Evolutionary conservation across 2,329 filamentous ascomycete species (phyloP).

Genomic region (Calonectria crousiana): DNA sequence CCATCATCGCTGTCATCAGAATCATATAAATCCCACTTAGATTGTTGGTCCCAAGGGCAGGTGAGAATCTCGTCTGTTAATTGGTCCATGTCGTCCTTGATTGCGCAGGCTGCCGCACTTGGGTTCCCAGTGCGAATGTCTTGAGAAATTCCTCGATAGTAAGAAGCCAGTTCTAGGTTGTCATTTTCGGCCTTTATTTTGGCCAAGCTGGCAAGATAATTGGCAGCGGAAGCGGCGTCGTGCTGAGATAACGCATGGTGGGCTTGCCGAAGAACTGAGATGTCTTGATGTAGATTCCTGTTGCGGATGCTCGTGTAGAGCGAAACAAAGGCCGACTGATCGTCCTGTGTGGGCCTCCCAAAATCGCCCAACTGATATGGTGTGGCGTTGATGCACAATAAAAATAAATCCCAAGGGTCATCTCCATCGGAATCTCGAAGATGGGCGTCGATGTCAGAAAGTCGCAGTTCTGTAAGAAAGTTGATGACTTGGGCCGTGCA

Average conservation of each 20-base stretch:
- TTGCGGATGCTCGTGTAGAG: background rate
- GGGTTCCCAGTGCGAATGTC: background rate
- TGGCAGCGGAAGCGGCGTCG: background rate
- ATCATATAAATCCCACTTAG: background rate
- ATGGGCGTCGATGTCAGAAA: background rate
- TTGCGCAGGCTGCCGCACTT: background rate
- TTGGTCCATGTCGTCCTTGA: background rate
- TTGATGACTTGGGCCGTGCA: background rate
- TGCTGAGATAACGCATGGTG: background rate
- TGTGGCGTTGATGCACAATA: background rate
- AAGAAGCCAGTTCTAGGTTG: background rate
- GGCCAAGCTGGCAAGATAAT: background rate
- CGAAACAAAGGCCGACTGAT: background rate
- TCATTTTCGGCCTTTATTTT: background rate
- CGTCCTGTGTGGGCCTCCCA: background rate
- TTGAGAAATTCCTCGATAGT: background rate
- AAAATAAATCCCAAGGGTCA: background rate
- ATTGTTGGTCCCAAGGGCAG: background rate
- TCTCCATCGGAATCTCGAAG: background rate
- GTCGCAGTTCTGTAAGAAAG: background rate
- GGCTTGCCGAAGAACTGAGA: background rate
- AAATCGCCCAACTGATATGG: accelerated
- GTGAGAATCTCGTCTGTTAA: background rate
- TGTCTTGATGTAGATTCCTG: background rate
- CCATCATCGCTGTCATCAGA: background rate